phyloP scores from a whole-genome alignment of 2,329 filamentous ascomycete species.

The Lasiodiplodia sp. region DNA sequence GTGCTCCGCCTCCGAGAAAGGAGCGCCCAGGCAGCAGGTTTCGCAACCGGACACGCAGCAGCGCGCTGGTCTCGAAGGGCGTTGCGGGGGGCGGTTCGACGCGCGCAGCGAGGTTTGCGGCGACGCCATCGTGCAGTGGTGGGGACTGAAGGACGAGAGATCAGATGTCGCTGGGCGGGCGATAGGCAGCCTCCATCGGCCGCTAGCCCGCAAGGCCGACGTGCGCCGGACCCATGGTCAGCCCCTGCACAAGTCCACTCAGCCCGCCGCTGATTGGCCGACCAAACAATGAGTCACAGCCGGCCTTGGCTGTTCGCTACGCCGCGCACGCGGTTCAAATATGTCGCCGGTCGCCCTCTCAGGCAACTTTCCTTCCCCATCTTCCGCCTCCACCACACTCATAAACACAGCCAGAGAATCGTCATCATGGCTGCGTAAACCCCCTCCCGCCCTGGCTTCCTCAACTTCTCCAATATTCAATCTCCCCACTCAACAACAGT shows the following conservation, averaged over 20 bases:
- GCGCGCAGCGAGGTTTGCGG: not conserved
- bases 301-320: not conserved
- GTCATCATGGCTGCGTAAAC: slow-evolving; percentile 20
- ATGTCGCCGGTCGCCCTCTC: not conserved
- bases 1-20: slow-evolving; percentile 7
- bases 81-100: not conserved
- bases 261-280: not conserved
- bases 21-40: not conserved
- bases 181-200: not conserved
- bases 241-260: not conserved
- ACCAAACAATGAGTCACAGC: not conserved
- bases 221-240: not conserved
- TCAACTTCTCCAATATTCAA: slow-evolving; percentile 38
- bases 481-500: slow-evolving; percentile 38
- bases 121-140: not conserved
- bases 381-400: slow-evolving; percentile 17
- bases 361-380: not conserved
- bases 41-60: not conserved
- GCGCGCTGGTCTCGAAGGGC: not conserved
- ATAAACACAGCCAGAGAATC: slow-evolving; percentile 34
- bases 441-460: slow-evolving; percentile 12
- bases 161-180: not conserved
- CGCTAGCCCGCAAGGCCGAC: not conserved
- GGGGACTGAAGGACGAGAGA: not conserved
- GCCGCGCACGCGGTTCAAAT: not conserved